These are phyloP conservation scores for Vigna mungo DNA, from an alignment of 306 rosid genomes.

Conservation along the genomic window DNA sequence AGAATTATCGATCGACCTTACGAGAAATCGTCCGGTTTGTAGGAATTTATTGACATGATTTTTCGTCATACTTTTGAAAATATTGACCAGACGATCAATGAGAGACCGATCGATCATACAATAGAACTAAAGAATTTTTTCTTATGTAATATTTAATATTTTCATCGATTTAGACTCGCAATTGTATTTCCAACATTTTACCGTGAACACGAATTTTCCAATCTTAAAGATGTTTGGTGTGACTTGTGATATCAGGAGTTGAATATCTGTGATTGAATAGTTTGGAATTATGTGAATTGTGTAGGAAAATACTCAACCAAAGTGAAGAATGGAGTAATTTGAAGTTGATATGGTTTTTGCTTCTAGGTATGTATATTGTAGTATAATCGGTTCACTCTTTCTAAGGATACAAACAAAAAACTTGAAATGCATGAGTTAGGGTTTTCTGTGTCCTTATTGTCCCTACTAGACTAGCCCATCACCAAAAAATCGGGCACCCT, in stretches of 20 bases:
- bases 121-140: too few species aligned
- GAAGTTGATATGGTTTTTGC: slow-evolving; percentile 46
- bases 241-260: slow-evolving; percentile 25
- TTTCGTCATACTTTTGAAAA: too few species aligned
- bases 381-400: slow-evolving; percentile 6
- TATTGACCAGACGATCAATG: too few species aligned
- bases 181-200: too few species aligned
- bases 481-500: slow-evolving; percentile 43
- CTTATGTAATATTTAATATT: too few species aligned
- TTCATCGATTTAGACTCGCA: too few species aligned
- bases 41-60: too few species aligned
- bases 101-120: too few species aligned
- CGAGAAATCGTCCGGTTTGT: too few species aligned
- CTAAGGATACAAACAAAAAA: slow-evolving; percentile 37
- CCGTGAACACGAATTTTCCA: background rate
- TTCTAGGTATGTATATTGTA: background rate
- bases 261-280: slow-evolving; percentile 31
- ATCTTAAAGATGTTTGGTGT: slow-evolving; percentile 1
- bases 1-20: too few species aligned
- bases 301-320: slow-evolving; percentile 8
- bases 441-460: slow-evolving; percentile 40
- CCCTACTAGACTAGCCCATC: slow-evolving; percentile 26
- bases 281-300: slow-evolving; percentile 2
- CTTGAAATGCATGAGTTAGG: slow-evolving; percentile 31
- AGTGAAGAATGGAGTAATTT: slow-evolving; percentile 26